Evolutionary conservation across 2,329 filamentous ascomycete species (phyloP).

Genomic region (Ascochyta clinopodiicola): DNA sequence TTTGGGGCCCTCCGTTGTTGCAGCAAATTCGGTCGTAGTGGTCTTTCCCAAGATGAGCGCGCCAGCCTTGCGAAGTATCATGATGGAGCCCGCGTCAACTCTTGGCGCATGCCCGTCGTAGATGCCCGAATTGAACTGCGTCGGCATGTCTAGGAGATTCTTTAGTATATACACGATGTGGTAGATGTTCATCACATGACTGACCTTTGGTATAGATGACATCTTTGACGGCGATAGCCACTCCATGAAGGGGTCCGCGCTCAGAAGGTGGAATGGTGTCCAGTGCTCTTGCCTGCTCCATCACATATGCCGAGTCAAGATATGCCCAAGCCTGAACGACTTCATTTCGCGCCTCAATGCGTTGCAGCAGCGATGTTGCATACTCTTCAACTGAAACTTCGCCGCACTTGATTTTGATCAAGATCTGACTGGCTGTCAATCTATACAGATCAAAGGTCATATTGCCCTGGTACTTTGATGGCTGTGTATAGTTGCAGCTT

Average conservation of each 20-base stretch:
- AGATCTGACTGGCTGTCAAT: slow-evolving; percentile 33
- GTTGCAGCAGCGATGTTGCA: slow-evolving; percentile 36
- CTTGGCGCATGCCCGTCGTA: slow-evolving; percentile 55
- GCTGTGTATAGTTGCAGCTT: neutral
- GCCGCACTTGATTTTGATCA: slow-evolving; percentile 31
- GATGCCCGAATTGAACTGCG: slow-evolving; percentile 62
- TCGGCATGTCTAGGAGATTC: slow-evolving; percentile 59
- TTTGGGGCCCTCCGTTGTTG: slow-evolving; percentile 59
- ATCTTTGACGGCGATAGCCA: slow-evolving; percentile 67
- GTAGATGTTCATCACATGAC: neutral
- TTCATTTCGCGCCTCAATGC: slow-evolving; percentile 35
- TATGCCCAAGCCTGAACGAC: slow-evolving; percentile 42
- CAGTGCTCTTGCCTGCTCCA: slow-evolving; percentile 58
- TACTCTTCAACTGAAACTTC: slow-evolving; percentile 38
- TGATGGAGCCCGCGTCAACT: slow-evolving; percentile 61
- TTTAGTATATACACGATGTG: neutral
- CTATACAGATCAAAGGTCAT: slow-evolving; percentile 4
- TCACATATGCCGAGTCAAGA: slow-evolving; percentile 48
- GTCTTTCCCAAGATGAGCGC: slow-evolving; percentile 65
- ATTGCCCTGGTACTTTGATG: neutral
- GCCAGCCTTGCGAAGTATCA: slow-evolving; percentile 61
- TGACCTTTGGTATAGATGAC: slow-evolving; percentile 58
- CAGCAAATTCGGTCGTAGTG: slow-evolving; percentile 70
- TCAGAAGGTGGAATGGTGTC: slow-evolving; percentile 57
- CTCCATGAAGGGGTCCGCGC: slow-evolving; percentile 63